Percentiles rank a stretch among this genome's conserved stretches.
Evolutionary conservation across 352 stramenopile genomes (phyloP).

Genomic region (Plasmopara muralis): DNA sequence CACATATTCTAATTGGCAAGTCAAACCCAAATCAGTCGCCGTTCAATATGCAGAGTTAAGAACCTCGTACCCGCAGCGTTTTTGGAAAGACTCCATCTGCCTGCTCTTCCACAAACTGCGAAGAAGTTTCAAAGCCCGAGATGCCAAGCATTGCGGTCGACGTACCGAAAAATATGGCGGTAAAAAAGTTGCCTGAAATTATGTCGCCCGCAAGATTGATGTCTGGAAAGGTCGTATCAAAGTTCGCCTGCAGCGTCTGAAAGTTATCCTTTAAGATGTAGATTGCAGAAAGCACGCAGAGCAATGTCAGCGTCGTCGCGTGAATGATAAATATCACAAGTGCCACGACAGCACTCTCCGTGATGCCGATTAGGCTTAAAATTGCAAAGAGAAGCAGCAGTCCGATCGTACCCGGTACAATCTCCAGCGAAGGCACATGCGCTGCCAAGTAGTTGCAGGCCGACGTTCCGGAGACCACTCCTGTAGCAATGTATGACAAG

Average conservation of each 20-base stretch:
- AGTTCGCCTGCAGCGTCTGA: slow-evolving; percentile 74
- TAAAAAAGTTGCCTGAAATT: slow-evolving; percentile 74
- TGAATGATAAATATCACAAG: slow-evolving; percentile 90
- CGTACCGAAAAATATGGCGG: slow-evolving; percentile 88
- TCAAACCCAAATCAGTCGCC: neutral
- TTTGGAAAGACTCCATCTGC: slow-evolving; percentile 92
- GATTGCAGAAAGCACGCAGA: slow-evolving; percentile 72
- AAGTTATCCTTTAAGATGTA: slow-evolving; percentile 82
- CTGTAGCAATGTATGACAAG: slow-evolving; percentile 95
- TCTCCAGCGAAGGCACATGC: slow-evolving; percentile 62
- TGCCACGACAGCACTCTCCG: slow-evolving; percentile 87
- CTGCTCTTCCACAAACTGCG: slow-evolving; percentile 93
- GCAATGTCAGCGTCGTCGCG: slow-evolving; percentile 70
- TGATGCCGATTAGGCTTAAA: slow-evolving; percentile 89
- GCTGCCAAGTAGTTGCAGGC: slow-evolving; percentile 84
- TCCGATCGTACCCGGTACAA: slow-evolving; percentile 73
- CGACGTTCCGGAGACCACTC: slow-evolving; percentile 83
- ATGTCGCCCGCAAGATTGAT: slow-evolving; percentile 82
- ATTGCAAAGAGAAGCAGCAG: slow-evolving; percentile 90
- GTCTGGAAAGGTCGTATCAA: slow-evolving; percentile 77
- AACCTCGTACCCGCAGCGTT: slow-evolving; percentile 68
- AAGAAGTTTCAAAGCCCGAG: slow-evolving; percentile 92
- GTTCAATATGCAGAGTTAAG: neutral
- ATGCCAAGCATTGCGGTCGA: slow-evolving; percentile 93
- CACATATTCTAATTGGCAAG: slow-evolving; percentile 82